Conservation (phyloP, 371 early-diverging fungal species). For the Rhizopus sp. region DNA sequence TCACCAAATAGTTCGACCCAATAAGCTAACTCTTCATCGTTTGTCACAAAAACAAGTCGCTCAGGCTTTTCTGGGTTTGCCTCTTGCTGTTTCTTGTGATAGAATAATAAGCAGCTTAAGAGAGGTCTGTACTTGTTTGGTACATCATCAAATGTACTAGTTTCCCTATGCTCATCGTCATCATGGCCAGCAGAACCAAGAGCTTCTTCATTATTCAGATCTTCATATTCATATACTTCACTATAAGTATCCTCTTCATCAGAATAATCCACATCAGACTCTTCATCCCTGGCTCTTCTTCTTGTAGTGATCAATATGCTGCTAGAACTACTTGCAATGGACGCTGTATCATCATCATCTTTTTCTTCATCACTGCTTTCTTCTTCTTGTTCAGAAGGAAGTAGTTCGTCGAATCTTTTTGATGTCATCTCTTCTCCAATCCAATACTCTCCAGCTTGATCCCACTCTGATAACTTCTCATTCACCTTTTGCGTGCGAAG, state of each 20-base stretch:
- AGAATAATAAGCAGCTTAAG: conserved; percentile 47
- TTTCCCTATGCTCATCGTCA: conserved; percentile 20
- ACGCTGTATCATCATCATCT: conserved; percentile 22
- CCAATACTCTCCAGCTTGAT: conserved; percentile 51
- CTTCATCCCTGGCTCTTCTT: conserved; percentile 25
- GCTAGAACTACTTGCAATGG: conserved; percentile 20
- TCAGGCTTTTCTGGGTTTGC: conserved; percentile 9
- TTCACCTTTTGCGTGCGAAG: conserved; percentile 49
- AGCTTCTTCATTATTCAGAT: not conserved
- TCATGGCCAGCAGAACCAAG: not conserved
- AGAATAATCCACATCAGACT: conserved; percentile 12
- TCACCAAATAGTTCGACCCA: conserved; percentile 55
- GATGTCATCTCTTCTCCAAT: conserved; percentile 44
- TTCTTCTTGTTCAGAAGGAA: conserved; percentile 20
- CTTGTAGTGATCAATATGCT: conserved; percentile 6
- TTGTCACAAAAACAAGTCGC: conserved; percentile 45
- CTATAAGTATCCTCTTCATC: conserved; percentile 6
- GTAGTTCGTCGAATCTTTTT: conserved; percentile 24
- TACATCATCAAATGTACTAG: conserved; percentile 27
- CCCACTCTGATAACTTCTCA: conserved; percentile 55
- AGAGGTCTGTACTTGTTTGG: conserved; percentile 42
- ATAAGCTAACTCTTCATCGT: conserved; percentile 50
- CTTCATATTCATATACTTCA: conserved; percentile 3
- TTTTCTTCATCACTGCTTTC: conserved; percentile 12
- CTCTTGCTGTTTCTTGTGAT: conserved; percentile 22